Percentiles rank a stretch among this genome's conserved stretches.
Evolutionary conservation across 495 filamentous ascomycete genomes (phyloP).

Genomic region (Penicillium pulvis): DNA sequence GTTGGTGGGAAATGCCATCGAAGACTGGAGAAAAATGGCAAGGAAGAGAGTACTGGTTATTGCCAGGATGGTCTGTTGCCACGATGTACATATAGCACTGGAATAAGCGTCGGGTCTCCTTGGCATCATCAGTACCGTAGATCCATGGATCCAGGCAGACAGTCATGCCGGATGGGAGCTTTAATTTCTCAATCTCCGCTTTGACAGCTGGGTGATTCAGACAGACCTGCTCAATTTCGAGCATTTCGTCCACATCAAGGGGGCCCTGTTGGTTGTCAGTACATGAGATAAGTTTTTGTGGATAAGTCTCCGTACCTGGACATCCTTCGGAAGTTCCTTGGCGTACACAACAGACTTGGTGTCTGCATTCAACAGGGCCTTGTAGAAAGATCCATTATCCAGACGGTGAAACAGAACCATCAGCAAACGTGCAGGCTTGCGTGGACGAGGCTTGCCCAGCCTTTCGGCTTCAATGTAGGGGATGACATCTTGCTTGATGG

Average conservation of each 20-base stretch:
- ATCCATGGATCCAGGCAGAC: conserved; percentile 51
- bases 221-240: conserved; percentile 43
- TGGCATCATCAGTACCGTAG: conserved; percentile 42
- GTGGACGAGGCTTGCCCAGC: conserved; percentile 33
- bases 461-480: conserved; percentile 47
- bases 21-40: conserved; percentile 79
- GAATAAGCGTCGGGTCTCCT: conserved; percentile 41
- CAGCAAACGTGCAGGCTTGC: conserved; percentile 42
- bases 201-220: conserved; percentile 44
- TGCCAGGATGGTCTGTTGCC: conserved; percentile 39
- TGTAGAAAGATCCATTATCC: conserved; percentile 45
- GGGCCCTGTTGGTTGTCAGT: conserved; percentile 28
- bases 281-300: not conserved
- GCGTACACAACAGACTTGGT: conserved; percentile 39
- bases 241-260: conserved; percentile 44
- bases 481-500: conserved; percentile 43
- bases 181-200: conserved; percentile 45
- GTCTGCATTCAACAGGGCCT: conserved; percentile 46
- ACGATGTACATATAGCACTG: conserved; percentile 52
- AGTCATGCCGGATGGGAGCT: conserved; percentile 41
- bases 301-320: conserved; percentile 31
- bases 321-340: conserved; percentile 43
- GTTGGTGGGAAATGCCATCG: conserved; percentile 60
- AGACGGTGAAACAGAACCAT: conserved; percentile 44
- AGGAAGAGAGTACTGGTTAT: conserved; percentile 79